phyloP scores from a whole-genome alignment of 139 green algal species.

The Ettlia oleoabundans region DNA sequence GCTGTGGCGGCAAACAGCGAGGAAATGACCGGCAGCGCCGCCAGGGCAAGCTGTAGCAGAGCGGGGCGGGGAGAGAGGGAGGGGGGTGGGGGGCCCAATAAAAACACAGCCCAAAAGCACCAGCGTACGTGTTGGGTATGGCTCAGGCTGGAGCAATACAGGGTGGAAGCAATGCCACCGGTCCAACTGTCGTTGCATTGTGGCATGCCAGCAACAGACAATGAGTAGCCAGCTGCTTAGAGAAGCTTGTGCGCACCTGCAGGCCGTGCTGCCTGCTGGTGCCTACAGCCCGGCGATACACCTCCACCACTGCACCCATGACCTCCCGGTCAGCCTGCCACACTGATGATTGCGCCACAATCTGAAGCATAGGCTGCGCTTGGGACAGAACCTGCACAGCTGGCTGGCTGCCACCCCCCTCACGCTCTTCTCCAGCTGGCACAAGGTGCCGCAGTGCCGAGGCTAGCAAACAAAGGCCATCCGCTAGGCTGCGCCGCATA shows the following conservation, averaged over 20 bases:
- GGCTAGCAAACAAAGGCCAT: conserved; percentile 62
- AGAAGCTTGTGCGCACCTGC: conserved; percentile 13
- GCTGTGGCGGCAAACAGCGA: conserved; percentile 44
- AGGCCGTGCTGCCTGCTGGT: conserved; percentile 31
- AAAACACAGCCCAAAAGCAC: too few species aligned
- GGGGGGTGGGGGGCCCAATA: background rate
- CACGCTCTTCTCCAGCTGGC: conserved; percentile 23
- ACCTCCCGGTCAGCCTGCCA: conserved; percentile 47
- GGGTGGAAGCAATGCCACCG: background rate
- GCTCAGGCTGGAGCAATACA: background rate
- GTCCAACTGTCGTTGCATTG: background rate
- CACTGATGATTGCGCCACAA: conserved; percentile 40
- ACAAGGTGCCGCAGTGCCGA: conserved; percentile 42
- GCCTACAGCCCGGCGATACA: conserved; percentile 55
- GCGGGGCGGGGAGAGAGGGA: background rate
- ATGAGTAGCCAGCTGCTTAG: too few species aligned
- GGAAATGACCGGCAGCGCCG: conserved; percentile 47
- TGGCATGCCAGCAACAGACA: background rate
- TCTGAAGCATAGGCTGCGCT: conserved; percentile 50
- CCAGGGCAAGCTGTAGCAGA: conserved; percentile 50
- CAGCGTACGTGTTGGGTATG: background rate
- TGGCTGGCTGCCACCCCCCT: conserved; percentile 32
- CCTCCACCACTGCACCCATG: conserved; percentile 56
- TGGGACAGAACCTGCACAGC: conserved; percentile 43
- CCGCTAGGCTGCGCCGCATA: conserved; percentile 34